Evolutionary conservation across 2,329 filamentous ascomycete genomes (phyloP), one percentile per base, ranked within the genome.

Genomic region (Chaetothyriales sp.): DNA sequence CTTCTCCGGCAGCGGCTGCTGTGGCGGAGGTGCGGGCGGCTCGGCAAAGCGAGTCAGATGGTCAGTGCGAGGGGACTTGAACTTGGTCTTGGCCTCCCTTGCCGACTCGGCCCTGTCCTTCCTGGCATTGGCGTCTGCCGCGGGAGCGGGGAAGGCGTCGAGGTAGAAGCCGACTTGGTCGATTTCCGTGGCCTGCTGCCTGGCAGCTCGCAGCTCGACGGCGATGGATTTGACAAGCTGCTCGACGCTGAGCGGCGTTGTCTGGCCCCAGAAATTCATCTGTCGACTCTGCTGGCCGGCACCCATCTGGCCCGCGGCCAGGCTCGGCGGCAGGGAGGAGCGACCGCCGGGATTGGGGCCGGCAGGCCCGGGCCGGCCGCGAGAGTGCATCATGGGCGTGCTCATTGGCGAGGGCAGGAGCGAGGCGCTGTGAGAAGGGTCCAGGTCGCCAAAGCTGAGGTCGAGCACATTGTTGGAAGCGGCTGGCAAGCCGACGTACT

Each of bases 1-100:
- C 66, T 95, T 95, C 65, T 95, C 89, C 1, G 90, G 90, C 5
- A 97, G 73, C 13, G 90, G 90, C 61, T 94, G 89, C 60, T 94
- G 89, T 25, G 90, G 90, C 22, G 90, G 90, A 6, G 90, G 90
- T 19, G 89, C 90, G 3, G 90, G 90, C 48, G 90, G 90, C 53
- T 95, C 89, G 1, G 87, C 92, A 65, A 95, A 97, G 49, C 89
- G 80, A 4, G 86, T 80, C 62, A 92, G 90, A 43, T 82, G 73
- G 63, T 95, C 89, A 18, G 81, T 70, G 58, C 87, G 83, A 46
- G 73, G 68, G 52, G 70, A 66, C 57, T 72, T 70, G 7, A 67
- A 66, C 29, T 67, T 66, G 47, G 70, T 71, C 54, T 73, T 75
- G n/a, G 70, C 58, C 54, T 71, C 70, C 45, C 65, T 66, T 48